Evolutionary conservation across 2,329 filamentous ascomycete genomes (phyloP).

Genomic region (Fusarium redolens): DNA sequence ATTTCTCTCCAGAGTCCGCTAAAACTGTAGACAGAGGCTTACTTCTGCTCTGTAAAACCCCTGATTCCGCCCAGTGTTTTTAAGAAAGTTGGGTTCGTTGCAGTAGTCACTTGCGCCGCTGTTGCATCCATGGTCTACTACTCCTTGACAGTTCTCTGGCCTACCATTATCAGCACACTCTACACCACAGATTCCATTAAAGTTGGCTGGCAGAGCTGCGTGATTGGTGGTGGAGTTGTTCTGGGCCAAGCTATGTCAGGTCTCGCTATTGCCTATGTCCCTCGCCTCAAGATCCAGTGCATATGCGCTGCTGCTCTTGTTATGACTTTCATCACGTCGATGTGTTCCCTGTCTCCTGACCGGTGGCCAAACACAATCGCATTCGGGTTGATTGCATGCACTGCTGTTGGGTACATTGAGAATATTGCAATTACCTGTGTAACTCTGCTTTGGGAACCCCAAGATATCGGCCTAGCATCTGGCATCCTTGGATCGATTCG

Average conservation of each 20-base stretch:
- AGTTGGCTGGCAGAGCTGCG: slow-evolving; percentile 56
- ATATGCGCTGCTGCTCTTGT: slow-evolving; percentile 47
- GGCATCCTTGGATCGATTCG: slow-evolving; percentile 60
- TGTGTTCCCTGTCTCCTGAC: slow-evolving; percentile 45
- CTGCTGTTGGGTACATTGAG: slow-evolving; percentile 53
- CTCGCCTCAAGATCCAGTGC: slow-evolving; percentile 51
- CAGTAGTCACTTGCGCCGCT: slow-evolving; percentile 53
- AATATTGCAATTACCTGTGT: slow-evolving; percentile 57
- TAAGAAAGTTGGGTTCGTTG: slow-evolving; percentile 53
- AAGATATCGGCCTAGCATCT: slow-evolving; percentile 59
- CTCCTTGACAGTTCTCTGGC: slow-evolving; percentile 58
- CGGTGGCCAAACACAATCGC: slow-evolving; percentile 47
- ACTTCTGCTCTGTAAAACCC: slow-evolving; percentile 51
- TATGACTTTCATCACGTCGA: slow-evolving; percentile 50
- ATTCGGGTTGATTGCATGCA: slow-evolving; percentile 48
- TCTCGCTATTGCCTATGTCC: slow-evolving; percentile 51
- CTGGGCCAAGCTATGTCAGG: slow-evolving; percentile 54
- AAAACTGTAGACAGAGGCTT: slow-evolving; percentile 47
- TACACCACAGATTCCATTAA: slow-evolving; percentile 53
- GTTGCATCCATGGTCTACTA: slow-evolving; percentile 60
- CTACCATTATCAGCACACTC: slow-evolving; percentile 55
- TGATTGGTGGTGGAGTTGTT: slow-evolving; percentile 56
- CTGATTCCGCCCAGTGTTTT: slow-evolving; percentile 58
- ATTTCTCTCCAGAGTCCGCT: not conserved
- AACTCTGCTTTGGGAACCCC: slow-evolving; percentile 57